A percentile compares a stretch with the other conserved stretches of the same genome.
Conservation (phyloP, 2,329 filamentous ascomycete species). For the Alternaria sp. region DNA sequence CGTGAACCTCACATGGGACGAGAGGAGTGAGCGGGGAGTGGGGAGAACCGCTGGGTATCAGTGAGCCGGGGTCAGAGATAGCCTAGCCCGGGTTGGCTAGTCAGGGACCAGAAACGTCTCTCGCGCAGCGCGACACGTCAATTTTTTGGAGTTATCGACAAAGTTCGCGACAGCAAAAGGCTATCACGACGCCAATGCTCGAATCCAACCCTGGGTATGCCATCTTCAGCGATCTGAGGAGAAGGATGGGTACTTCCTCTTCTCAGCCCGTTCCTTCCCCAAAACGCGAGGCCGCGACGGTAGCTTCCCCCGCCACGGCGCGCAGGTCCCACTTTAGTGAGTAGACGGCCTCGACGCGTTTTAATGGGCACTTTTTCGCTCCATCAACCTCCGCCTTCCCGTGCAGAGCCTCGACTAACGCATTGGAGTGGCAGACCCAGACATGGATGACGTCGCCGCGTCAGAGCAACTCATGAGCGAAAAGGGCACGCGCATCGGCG, state of each 20-base stretch:
- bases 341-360: conserved; percentile 10
- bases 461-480: conserved; percentile 31
- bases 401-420: conserved; percentile 13
- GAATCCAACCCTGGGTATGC: conserved; percentile 3
- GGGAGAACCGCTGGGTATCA: neutral
- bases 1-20: neutral
- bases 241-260: conserved; percentile 23
- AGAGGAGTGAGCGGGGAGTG: neutral
- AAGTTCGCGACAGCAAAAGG: neutral
- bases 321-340: conserved; percentile 21
- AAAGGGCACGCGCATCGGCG: conserved; percentile 4
- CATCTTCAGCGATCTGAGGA: neutral
- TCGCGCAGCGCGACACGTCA: neutral
- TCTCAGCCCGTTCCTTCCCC: conserved; percentile 19
- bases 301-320: conserved; percentile 13
- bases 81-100: neutral
- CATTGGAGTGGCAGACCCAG: conserved; percentile 16
- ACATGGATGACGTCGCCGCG: conserved; percentile 27
- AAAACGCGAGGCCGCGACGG: neutral
- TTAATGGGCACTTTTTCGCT: neutral
- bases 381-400: neutral
- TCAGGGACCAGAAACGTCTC: neutral
- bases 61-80: neutral
- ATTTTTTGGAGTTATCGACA: neutral
- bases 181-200: neutral